Percentiles rank a stretch among this genome's conserved stretches.
Evolutionary conservation across 2,329 filamentous ascomycete species (phyloP).

Genomic region (Dothideomycetes sp.): DNA sequence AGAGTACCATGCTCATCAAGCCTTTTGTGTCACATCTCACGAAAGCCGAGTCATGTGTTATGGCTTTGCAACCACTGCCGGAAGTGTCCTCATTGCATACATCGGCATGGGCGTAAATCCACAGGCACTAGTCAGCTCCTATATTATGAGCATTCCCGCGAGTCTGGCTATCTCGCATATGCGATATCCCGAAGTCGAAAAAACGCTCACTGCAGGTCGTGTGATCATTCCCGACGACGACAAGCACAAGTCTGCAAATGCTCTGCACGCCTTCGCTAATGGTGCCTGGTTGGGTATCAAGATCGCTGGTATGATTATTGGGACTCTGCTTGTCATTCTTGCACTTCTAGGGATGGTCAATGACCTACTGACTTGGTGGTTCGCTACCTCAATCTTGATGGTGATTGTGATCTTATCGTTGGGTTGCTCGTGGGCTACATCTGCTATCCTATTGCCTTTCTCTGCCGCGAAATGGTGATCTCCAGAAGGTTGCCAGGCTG

Average conservation of each 20-base stretch:
- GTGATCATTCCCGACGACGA: conserved; percentile 73
- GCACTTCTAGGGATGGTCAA: conserved; percentile 64
- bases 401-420: no score
- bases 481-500: no score
- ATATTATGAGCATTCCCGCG: conserved; percentile 91
- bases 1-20: conserved; percentile 84
- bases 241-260: conserved; percentile 65
- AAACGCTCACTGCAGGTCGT: conserved; percentile 70
- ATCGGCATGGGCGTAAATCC: no score
- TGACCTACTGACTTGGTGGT: conserved; percentile 73
- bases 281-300: conserved; percentile 79
- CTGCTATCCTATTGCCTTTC: no score
- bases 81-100: no score
- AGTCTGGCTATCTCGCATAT: conserved; percentile 83
- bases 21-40: conserved; percentile 81
- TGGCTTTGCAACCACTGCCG: no score
- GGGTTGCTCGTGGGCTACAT: no score
- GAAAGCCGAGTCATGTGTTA: conserved; percentile 69
- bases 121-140: conserved; percentile 81
- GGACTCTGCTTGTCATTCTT: conserved; percentile 74
- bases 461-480: no score
- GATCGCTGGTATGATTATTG: conserved; percentile 72
- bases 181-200: conserved; percentile 78
- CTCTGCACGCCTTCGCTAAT: conserved; percentile 73
- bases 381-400: no score